Conservation (phyloP, 768 basidiomycete species). For the Tulasnella sp. region DNA sequence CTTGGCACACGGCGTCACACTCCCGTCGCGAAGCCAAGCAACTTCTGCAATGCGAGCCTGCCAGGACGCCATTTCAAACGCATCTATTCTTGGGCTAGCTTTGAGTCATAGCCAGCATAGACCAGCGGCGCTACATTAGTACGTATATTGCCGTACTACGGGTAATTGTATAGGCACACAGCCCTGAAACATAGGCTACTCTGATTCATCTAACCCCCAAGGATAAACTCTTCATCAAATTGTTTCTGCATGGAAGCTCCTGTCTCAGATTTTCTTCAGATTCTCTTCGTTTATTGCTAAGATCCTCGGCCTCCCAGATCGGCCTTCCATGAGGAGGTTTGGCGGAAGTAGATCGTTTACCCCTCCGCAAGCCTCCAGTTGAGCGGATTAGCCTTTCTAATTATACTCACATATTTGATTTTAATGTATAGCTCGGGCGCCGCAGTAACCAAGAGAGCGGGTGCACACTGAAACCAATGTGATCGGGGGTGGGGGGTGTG, state of each 20-base stretch:
- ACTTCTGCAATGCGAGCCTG: neutral
- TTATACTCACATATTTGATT: too few species aligned
- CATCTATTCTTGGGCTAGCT: neutral
- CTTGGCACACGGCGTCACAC: neutral
- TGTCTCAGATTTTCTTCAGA: neutral
- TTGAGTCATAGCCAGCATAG: neutral
- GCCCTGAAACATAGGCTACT: neutral
- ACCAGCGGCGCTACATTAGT: neutral
- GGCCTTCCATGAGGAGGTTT: too few species aligned
- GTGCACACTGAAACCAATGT: too few species aligned
- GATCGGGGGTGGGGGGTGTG: neutral
- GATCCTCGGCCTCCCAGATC: too few species aligned
- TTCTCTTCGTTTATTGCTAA: too few species aligned
- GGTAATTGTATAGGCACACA: neutral
- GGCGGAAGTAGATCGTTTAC: too few species aligned
- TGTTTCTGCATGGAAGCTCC: neutral
- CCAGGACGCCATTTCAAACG: neutral
- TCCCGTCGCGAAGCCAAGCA: neutral
- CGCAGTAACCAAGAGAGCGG: too few species aligned
- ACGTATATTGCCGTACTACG: neutral
- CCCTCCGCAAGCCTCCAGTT: too few species aligned
- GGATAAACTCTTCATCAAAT: neutral
- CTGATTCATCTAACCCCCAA: neutral
- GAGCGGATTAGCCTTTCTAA: too few species aligned
- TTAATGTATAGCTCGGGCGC: neutral